Percentiles rank a stretch among this genome's conserved stretches.
phyloP scores from a whole-genome alignment of 2,329 filamentous ascomycete genomes.

The Xylaria sp. region DNA sequence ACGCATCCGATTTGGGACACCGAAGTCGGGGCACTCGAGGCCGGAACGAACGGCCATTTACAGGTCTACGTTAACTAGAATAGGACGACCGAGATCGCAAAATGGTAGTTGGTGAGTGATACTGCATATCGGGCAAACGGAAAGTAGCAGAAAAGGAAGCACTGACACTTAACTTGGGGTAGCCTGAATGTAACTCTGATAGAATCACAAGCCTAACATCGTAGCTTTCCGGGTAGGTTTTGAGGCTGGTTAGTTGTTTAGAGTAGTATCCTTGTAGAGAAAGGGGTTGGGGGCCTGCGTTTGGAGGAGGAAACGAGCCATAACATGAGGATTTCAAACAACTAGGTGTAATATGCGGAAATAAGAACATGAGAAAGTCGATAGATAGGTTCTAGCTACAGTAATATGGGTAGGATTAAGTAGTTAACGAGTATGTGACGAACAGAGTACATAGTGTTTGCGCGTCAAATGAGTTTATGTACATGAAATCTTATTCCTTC shows the following conservation, averaged over 20 bases:
- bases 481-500: background rate
- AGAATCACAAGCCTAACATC: background rate
- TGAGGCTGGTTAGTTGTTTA: constrained; percentile 29
- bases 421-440: background rate
- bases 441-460: background rate
- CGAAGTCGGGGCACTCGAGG: constrained; percentile 27
- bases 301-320: background rate
- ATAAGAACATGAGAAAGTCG: background rate
- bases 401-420: background rate
- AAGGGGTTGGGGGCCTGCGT: background rate
- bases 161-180: background rate
- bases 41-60: background rate
- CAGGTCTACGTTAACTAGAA: constrained; percentile 40
- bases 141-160: background rate
- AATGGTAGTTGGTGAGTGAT: constrained; percentile 36
- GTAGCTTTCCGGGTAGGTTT: constrained; percentile 26
- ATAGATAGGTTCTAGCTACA: background rate
- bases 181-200: constrained; percentile 18
- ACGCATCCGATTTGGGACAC: constrained; percentile 38
- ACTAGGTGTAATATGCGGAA: background rate
- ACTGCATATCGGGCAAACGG: background rate
- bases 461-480: background rate
- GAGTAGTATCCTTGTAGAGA: background rate
- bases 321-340: background rate
- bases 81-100: constrained; percentile 37